Base-by-base conservation (phyloP, 345 rosid genomes). In the Lepidium aucheri region DNA sequence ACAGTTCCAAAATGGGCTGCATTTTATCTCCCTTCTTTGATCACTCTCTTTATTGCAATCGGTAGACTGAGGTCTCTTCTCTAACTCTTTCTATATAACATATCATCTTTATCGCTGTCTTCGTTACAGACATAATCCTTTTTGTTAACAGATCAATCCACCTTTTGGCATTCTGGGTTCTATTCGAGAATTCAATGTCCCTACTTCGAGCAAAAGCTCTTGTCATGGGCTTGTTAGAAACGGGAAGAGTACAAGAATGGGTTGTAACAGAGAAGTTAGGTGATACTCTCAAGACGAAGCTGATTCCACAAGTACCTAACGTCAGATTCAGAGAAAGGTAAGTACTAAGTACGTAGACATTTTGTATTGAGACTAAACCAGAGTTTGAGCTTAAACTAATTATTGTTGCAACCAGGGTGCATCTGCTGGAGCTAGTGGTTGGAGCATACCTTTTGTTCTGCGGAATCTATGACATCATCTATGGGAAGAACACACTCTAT, bases 251-350 rank as follows among this genome's bases (percentile, higher is more conserved):
- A 22, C 80, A 84, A 28, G 84, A 84, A 75, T 84, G 82, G 89
- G 80, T 82, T 16, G 86, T 80, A 36, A 93, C 98, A 1, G 90
- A 90, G 77, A 93, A 93, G 34, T 60, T 88, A 44, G 98, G 98
- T 1, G 97, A 90, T 56, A 85, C 76, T 28, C 73, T 86, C 58
- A 86, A 83, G 74, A 60, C 75, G 12, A 85, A 83, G 66, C 33
- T 45, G 38, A 76, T 79, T 2, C 60, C 59, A 53, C 81, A 82
- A 78, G 68, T 71, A 4, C 76, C 72, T 13, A 74, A 46, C 3
- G 62, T 85, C 55, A 78, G 68, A 70, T 74, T 85, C 13, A 83
- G 88, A 65, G 89, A 93, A 40, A 83, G 96, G 97, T 90, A 56
- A 9, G 33, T n/a, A n/a, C n/a, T n/a, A n/a, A n/a, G n/a, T n/a